Evolutionary conservation across 129 eudicot species (phyloP).

Genomic region (Pulicaria dysenterica): DNA sequence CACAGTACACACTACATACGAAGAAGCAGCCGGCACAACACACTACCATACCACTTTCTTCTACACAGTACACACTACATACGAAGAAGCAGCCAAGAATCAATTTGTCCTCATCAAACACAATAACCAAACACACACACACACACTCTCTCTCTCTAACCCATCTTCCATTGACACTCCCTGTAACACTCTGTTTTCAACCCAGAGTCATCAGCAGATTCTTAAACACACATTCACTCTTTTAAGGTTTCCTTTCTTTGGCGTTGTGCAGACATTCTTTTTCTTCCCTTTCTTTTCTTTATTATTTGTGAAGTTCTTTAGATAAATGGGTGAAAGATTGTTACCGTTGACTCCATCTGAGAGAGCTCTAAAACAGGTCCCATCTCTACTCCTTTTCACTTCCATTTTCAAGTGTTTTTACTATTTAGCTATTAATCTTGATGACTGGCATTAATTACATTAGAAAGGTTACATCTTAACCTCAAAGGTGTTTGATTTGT

Average conservation of each 20-base stretch:
- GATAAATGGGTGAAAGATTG: slow-evolving; percentile 55
- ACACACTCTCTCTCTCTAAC: slow-evolving; percentile 27
- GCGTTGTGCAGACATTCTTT: slow-evolving; percentile 8
- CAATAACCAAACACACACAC: slow-evolving; percentile 27
- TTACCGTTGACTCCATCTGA: slow-evolving; percentile 43
- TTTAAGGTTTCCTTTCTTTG: slow-evolving; percentile 24
- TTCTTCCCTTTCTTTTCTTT: slow-evolving; percentile 4
- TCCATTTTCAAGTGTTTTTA: not conserved
- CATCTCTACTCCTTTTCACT: slow-evolving; percentile 11
- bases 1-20: slow-evolving; percentile 45
- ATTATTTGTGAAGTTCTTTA: slow-evolving; percentile 18
- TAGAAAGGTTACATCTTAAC: no score
- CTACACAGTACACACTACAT: slow-evolving; percentile 45
- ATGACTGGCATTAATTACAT: not conserved
- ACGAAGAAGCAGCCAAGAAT: slow-evolving; percentile 38
- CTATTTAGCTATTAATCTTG: not conserved
- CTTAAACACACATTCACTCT: slow-evolving; percentile 36
- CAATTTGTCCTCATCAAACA: slow-evolving; percentile 36
- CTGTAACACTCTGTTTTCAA: slow-evolving; percentile 33
- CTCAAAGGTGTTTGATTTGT: no score
- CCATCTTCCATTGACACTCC: not conserved
- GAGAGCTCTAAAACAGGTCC: slow-evolving; percentile 65
- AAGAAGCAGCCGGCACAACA: no score
- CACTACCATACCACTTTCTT: slow-evolving; percentile 24
- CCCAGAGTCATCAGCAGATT: slow-evolving; percentile 33